Evolutionary conservation across 1,139 yeast species (phyloP).

Genomic region (Diutina neorugosa): DNA sequence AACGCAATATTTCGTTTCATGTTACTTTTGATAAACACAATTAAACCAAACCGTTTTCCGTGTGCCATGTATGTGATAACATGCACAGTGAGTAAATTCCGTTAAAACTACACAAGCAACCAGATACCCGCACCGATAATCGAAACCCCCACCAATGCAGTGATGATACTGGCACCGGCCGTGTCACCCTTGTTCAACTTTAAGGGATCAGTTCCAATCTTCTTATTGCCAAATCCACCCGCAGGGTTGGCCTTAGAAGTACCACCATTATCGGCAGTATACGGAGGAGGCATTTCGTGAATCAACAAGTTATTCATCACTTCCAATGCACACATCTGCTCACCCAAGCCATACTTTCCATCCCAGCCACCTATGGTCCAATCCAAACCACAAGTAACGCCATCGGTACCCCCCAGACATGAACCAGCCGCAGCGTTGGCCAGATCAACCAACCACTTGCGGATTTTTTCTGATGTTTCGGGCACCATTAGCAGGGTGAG

Average conservation of each 20-base stretch:
- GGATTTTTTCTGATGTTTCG: constrained; percentile 41
- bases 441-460: constrained; percentile 59
- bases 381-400: constrained; percentile 64
- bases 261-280: constrained; percentile 34
- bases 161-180: constrained; percentile 85
- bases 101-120: constrained; percentile 39
- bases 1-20: too few relatives aligned
- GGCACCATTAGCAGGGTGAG: constrained; percentile 48
- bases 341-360: constrained; percentile 61
- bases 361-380: constrained; percentile 53
- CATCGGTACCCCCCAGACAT: constrained; percentile 63
- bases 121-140: constrained; percentile 60
- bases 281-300: constrained; percentile 18
- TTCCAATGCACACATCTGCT: constrained; percentile 63
- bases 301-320: constrained; percentile 17
- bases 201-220: constrained; percentile 16
- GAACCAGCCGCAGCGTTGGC: constrained; percentile 58
- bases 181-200: constrained; percentile 47
- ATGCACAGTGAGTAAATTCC: neutral
- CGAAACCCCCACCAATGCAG: constrained; percentile 59
- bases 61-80: neutral
- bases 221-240: constrained; percentile 28
- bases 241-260: constrained; percentile 30
- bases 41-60: neutral
- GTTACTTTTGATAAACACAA: too few relatives aligned